These are phyloP conservation scores for Rossbeevera mucosa DNA, from an alignment of 768 basidiomycete species.

Conservation along the genomic window DNA sequence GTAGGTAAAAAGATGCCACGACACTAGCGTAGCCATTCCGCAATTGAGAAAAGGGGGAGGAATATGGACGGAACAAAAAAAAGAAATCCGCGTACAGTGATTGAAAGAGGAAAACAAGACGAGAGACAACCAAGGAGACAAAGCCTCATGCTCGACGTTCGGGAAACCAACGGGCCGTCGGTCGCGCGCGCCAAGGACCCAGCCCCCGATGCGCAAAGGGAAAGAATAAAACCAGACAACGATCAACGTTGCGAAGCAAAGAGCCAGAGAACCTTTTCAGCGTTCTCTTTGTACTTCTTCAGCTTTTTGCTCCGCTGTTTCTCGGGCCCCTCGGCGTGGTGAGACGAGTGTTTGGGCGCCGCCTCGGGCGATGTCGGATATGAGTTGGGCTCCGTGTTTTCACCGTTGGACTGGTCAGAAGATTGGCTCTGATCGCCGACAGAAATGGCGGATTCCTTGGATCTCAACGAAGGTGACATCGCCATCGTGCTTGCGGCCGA, in stretches of 20 bases:
- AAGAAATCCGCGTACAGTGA: constrained; percentile 21
- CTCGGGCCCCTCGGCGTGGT: constrained; percentile 43
- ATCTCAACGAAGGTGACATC: constrained; percentile 67
- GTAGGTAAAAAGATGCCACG: constrained; percentile 17
- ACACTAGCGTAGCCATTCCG: constrained; percentile 25
- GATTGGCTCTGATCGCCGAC: constrained; percentile 68
- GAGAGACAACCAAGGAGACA: constrained; percentile 4
- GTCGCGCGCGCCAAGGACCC: constrained; percentile 19
- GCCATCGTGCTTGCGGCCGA: constrained; percentile 44
- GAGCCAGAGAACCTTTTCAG: constrained; percentile 79
- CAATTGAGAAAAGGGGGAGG: constrained; percentile 2
- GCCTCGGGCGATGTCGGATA: constrained; percentile 29
- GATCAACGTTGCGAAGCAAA: constrained; percentile 68
- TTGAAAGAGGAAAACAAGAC: constrained; percentile 16
- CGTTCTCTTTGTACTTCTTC: constrained; percentile 84
- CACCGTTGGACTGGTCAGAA: constrained; percentile 66
- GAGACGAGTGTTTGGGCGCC: constrained; percentile 26
- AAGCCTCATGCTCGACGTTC: constrained; percentile 20
- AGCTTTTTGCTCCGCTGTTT: constrained; percentile 69
- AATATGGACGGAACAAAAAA: constrained; percentile 5
- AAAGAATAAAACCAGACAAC: constrained; percentile 8
- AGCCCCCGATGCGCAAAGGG: constrained; percentile 14
- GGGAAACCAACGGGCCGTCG: constrained; percentile 12
- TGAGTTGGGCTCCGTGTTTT: constrained; percentile 29
- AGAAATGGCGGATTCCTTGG: constrained; percentile 74